phyloP scores from a whole-genome alignment of 768 basidiomycete species.

The Boletus tomentosulus region DNA sequence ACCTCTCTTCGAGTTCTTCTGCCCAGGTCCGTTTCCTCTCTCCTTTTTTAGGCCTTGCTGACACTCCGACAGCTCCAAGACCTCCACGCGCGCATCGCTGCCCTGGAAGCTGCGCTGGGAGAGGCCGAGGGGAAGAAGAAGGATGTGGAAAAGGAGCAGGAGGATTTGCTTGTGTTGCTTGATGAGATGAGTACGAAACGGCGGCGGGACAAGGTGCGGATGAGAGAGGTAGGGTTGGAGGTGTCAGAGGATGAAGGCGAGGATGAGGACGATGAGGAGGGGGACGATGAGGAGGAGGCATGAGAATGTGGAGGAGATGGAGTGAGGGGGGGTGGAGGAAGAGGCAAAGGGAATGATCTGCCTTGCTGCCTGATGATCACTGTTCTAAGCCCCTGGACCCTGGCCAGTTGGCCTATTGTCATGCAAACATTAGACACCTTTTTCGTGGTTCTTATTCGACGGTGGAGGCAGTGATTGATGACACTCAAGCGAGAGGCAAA shows the following conservation, averaged over 20 bases:
- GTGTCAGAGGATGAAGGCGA: constrained; percentile 93
- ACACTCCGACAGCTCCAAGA: constrained; percentile 35
- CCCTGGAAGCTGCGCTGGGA: constrained; percentile 45
- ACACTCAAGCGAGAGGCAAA: too few relatives aligned
- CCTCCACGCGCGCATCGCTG: constrained; percentile 44
- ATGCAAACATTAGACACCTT: too few relatives aligned
- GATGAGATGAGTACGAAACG: constrained; percentile 90
- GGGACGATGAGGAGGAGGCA: not conserved
- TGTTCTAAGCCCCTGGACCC: too few relatives aligned
- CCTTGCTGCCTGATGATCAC: too few relatives aligned
- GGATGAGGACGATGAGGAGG: constrained; percentile 36
- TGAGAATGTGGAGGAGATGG: too few relatives aligned
- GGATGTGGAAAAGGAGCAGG: constrained; percentile 93
- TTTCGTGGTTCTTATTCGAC: not conserved
- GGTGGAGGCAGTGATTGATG: too few relatives aligned
- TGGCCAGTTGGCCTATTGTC: too few relatives aligned
- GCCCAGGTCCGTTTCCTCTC: constrained; percentile 31
- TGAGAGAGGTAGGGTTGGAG: constrained; percentile 72
- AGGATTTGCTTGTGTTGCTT: constrained; percentile 87
- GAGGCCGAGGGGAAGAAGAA: constrained; percentile 60
- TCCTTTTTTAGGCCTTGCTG: not conserved
- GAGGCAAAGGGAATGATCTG: too few relatives aligned
- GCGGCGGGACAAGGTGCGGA: constrained; percentile 72
- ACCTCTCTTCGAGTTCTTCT: constrained; percentile 29
- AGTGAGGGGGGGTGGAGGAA: too few relatives aligned